Evolutionary conservation across 768 basidiomycete genomes (phyloP).

Genomic region (Sistotremastrum niveocremeum): DNA sequence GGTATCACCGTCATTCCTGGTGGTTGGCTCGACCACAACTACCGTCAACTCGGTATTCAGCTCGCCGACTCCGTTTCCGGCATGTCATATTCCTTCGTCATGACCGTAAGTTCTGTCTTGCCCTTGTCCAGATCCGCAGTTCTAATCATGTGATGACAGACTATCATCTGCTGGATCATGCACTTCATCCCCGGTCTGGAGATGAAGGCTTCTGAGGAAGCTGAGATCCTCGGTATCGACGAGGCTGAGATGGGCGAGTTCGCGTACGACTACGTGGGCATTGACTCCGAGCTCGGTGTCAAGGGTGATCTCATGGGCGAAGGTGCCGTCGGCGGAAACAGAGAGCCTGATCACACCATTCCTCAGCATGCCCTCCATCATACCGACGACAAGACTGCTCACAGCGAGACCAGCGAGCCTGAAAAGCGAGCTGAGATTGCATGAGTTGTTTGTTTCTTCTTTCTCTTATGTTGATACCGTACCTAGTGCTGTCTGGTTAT

Average conservation of each 20-base stretch:
- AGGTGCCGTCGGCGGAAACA: not conserved
- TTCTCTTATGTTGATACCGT: not conserved
- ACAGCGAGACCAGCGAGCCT: not conserved
- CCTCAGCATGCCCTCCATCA: not conserved
- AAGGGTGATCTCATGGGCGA: slow-evolving; percentile 4
- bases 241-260: slow-evolving; percentile 85
- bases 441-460: not conserved
- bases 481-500: not conserved
- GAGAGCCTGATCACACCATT: not conserved
- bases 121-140: not conserved
- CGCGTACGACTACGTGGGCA: slow-evolving; percentile 74
- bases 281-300: slow-evolving; percentile 39
- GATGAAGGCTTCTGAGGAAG: slow-evolving; percentile 51
- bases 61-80: slow-evolving; percentile 61
- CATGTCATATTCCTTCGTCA: slow-evolving; percentile 55
- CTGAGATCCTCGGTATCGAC: slow-evolving; percentile 68
- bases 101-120: slow-evolving; percentile 28
- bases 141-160: slow-evolving; percentile 14
- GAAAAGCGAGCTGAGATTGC: not conserved
- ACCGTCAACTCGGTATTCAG: slow-evolving; percentile 75
- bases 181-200: slow-evolving; percentile 72
- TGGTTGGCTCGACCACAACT: slow-evolving; percentile 81
- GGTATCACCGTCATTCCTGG: slow-evolving; percentile 48
- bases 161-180: slow-evolving; percentile 78
- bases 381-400: too few species aligned